phyloP scores from a whole-genome alignment of 805 yeast genomes.

The Saccharomyces jurei region DNA sequence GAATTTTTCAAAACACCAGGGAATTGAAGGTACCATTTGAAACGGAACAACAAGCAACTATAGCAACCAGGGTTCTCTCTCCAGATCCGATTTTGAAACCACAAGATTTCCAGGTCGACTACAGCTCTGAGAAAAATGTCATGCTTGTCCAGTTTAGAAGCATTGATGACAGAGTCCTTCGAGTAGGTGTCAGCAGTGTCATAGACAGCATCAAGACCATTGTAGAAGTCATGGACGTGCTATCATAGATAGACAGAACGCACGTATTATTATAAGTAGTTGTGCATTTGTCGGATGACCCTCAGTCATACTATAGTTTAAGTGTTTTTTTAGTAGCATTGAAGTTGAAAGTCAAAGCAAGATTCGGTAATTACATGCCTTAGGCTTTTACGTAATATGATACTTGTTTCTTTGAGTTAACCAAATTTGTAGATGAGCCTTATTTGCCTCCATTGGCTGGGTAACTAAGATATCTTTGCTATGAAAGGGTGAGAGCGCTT shows the following conservation, averaged over 20 bases:
- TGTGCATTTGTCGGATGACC: not conserved
- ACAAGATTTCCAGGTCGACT: constrained; percentile 48
- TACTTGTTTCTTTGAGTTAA: not conserved
- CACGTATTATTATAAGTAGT: not conserved
- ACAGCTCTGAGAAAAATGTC: constrained; percentile 29
- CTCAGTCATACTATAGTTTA: not conserved
- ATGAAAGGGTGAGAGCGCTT: not conserved
- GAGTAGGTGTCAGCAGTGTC: constrained; percentile 79
- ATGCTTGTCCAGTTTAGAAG: constrained; percentile 49
- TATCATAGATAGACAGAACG: constrained; percentile 1
- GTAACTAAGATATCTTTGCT: not conserved
- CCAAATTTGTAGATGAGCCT: not conserved
- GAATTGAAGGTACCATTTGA: constrained; percentile 57
- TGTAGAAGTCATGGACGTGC: constrained; percentile 70
- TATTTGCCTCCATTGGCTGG: not conserved
- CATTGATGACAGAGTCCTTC: constrained; percentile 60
- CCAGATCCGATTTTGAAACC: constrained; percentile 82
- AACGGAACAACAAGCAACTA: constrained; percentile 46
- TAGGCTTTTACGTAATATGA: not conserved
- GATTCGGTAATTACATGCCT: not conserved
- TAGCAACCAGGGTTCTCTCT: constrained; percentile 50
- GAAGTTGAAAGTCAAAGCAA: not conserved
- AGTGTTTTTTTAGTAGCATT: not conserved
- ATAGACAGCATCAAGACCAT: constrained; percentile 70
- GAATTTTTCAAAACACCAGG: constrained; percentile 15